These are phyloP conservation scores for Stropharia rugosoannulata DNA, from an alignment of 768 basidiomycete species.

Conservation along the genomic window DNA sequence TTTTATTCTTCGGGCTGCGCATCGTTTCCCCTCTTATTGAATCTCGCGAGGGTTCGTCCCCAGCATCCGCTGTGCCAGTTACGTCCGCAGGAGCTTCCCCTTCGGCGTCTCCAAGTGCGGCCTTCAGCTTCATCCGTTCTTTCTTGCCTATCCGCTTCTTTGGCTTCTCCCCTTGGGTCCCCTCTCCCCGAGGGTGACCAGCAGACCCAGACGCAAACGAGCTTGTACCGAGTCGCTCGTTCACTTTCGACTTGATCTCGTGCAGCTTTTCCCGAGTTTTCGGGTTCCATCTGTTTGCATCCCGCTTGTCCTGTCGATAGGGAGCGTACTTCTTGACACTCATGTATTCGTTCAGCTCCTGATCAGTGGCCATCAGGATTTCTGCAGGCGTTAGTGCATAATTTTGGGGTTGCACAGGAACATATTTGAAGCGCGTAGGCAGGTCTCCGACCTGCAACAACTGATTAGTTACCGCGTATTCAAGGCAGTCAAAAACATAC, in stretches of 20 bases:
- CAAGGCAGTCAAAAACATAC: conserved; percentile 41
- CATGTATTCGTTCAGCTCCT: conserved; percentile 90
- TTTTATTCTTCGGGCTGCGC: conserved; percentile 30
- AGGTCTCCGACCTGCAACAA: conserved; percentile 74
- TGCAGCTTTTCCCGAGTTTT: conserved; percentile 62
- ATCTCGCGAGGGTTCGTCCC: conserved; percentile 20
- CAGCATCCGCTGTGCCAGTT: conserved; percentile 37
- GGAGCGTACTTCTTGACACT: conserved; percentile 90
- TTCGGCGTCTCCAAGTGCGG: conserved; percentile 22
- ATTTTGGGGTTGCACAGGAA: conserved; percentile 56
- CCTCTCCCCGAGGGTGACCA: conserved; percentile 12
- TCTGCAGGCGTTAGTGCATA: conserved; percentile 81
- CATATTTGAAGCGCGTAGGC: conserved; percentile 93
- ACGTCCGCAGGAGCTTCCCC: conserved; percentile 15
- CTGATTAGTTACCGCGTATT: conserved; percentile 1
- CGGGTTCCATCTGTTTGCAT: conserved; percentile 54
- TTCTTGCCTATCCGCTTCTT: conserved; percentile 75
- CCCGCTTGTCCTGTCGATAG: conserved; percentile 62
- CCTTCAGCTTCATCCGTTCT: conserved; percentile 57
- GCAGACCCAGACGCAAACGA: conserved; percentile 1
- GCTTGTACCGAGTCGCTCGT: conserved; percentile 32
- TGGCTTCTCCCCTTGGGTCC: conserved; percentile 23
- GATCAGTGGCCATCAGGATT: conserved; percentile 88
- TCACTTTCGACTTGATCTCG: conserved; percentile 69
- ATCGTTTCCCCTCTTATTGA: background rate